Evolutionary conservation across 176 grass and related monocot species (phyloP).

Genomic region (Chloris gayana): DNA sequence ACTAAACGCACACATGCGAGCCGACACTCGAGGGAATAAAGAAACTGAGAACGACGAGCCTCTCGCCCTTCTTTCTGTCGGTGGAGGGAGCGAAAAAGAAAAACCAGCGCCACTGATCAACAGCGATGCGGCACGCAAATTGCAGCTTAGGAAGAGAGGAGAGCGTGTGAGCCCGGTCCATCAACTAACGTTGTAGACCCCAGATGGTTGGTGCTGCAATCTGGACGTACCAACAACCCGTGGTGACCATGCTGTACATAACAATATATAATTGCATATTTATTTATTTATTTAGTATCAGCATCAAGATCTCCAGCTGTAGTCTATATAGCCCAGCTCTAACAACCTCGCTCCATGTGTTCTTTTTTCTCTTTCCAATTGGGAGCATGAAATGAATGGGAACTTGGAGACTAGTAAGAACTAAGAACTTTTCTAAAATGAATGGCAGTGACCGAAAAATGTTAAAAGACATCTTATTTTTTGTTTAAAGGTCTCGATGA

Average conservation of each 20-base stretch:
- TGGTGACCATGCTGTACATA: slow-evolving; percentile 8
- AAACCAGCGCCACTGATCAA: not conserved
- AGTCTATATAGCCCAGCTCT: not conserved
- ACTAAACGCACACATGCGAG: slow-evolving; percentile 34
- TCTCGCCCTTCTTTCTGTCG: slow-evolving; percentile 34
- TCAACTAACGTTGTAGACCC: slow-evolving; percentile 37
- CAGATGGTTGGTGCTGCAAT: slow-evolving; percentile 25
- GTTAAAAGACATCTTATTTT: not conserved
- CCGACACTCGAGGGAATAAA: slow-evolving; percentile 38
- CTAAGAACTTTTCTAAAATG: not conserved
- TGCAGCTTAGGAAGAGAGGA: not conserved
- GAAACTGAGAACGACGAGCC: slow-evolving; percentile 12
- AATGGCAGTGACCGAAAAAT: not conserved
- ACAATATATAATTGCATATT: not conserved
- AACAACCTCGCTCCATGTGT: slow-evolving; percentile 15
- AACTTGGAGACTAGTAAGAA: not conserved
- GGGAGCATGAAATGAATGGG: slow-evolving; percentile 4
- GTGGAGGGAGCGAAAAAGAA: not conserved
- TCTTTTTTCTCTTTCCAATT: not conserved
- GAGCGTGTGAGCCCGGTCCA: slow-evolving; percentile 20
- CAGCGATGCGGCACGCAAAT: slow-evolving; percentile 26
- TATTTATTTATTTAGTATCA: slow-evolving; percentile 2
- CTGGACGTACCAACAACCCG: slow-evolving; percentile 50
- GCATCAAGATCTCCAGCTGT: slow-evolving; percentile 38
- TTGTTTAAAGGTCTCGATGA: slow-evolving; percentile 1